phyloP scores from a whole-genome alignment of 768 basidiomycete species.

The Hericium alpestre region DNA sequence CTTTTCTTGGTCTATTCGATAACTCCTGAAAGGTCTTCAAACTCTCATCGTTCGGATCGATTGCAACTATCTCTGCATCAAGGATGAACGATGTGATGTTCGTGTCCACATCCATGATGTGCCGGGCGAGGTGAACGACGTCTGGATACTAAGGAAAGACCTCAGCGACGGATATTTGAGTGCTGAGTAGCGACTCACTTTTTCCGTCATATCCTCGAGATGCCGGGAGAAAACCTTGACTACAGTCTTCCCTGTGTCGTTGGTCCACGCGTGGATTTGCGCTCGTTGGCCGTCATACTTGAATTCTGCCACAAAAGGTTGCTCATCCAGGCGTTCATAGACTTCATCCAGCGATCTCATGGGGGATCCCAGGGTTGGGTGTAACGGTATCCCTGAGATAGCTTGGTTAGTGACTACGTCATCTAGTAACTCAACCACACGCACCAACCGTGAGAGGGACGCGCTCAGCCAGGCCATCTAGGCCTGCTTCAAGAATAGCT shows the following conservation, averaged over 20 bases:
- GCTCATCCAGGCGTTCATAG: constrained; percentile 54
- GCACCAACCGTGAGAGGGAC: constrained; percentile 65
- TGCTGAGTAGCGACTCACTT: constrained; percentile 32
- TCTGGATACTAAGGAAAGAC: constrained; percentile 62
- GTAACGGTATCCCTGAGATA: constrained; percentile 63
- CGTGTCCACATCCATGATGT: constrained; percentile 34
- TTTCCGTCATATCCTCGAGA: constrained; percentile 86
- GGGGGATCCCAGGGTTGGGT: constrained; percentile 81
- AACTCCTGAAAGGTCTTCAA: constrained; percentile 81
- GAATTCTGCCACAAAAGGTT: constrained; percentile 76
- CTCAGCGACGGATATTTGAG: constrained; percentile 6
- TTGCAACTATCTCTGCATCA: constrained; percentile 82
- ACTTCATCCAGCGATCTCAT: constrained; percentile 76
- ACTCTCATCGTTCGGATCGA: constrained; percentile 51
- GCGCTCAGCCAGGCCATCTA: constrained; percentile 45
- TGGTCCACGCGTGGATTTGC: constrained; percentile 54
- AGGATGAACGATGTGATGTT: constrained; percentile 57
- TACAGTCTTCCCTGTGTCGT: constrained; percentile 19
- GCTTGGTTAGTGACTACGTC: constrained; percentile 2
- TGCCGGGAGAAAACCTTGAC: constrained; percentile 80
- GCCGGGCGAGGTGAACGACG: constrained; percentile 46
- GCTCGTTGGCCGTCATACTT: constrained; percentile 88
- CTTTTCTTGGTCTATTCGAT: constrained; percentile 75
- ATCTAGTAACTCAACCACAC: constrained; percentile 13
- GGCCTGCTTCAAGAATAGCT: constrained; percentile 49